A percentile compares a stretch with the other conserved stretches of the same genome.
Conservation (phyloP, 2,329 filamentous ascomycete genomes). For the Paecilomyces niveus region DNA sequence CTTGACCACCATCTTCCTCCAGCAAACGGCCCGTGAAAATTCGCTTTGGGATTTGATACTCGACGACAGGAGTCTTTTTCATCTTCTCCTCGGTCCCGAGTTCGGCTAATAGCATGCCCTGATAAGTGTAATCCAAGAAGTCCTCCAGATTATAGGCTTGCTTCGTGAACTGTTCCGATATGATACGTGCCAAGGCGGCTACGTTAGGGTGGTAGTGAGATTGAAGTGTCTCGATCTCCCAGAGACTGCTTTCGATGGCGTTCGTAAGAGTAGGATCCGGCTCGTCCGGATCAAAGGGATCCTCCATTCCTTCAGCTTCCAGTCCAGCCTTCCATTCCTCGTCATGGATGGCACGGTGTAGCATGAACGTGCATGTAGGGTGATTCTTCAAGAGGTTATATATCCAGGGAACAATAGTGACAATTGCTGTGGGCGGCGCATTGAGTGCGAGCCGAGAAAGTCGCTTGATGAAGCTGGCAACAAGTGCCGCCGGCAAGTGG, state of each 20-base stretch:
- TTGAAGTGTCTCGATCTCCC: slow-evolving; percentile 88
- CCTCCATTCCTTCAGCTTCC: slow-evolving; percentile 56
- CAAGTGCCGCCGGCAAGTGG: slow-evolving; percentile 81
- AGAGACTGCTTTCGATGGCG: slow-evolving; percentile 87
- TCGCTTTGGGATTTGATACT: slow-evolving; percentile 87
- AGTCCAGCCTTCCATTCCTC: slow-evolving; percentile 52
- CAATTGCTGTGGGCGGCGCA: slow-evolving; percentile 82
- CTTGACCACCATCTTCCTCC: slow-evolving; percentile 32
- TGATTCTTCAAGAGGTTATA: slow-evolving; percentile 92
- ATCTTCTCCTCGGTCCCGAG: slow-evolving; percentile 59
- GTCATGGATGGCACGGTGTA: slow-evolving; percentile 67
- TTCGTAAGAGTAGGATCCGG: slow-evolving; percentile 74
- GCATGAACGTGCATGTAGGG: slow-evolving; percentile 89
- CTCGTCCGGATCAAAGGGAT: slow-evolving; percentile 72
- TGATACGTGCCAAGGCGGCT: slow-evolving; percentile 84
- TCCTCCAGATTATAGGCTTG: slow-evolving; percentile 92
- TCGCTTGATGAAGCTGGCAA: slow-evolving; percentile 96
- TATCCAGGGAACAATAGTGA: slow-evolving; percentile 82
- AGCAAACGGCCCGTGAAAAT: slow-evolving; percentile 53
- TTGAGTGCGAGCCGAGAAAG: slow-evolving; percentile 76
- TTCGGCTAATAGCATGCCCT: slow-evolving; percentile 70
- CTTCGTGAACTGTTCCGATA: slow-evolving; percentile 96
- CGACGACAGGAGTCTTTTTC: slow-evolving; percentile 80
- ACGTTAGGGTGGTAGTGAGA: slow-evolving; percentile 96
- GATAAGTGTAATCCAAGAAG: slow-evolving; percentile 90